Percentiles rank a stretch among this genome's conserved stretches.
phyloP scores from a whole-genome alignment of 176 grass and related monocot species.

The Eragrostis curvula region DNA sequence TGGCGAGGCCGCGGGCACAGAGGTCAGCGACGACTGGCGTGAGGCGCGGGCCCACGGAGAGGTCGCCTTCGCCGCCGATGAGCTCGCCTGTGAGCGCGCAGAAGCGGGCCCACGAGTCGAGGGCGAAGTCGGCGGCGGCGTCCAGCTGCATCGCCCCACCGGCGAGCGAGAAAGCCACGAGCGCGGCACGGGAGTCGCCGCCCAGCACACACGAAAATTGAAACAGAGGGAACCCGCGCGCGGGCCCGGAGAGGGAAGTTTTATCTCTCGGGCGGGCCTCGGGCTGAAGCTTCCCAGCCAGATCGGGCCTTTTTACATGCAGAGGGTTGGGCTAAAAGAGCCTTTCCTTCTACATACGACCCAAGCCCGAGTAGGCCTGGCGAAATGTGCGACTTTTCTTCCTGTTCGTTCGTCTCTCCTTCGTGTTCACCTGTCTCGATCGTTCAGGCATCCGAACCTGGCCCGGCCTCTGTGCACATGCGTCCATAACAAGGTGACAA shows the following conservation, averaged over 20 bases:
- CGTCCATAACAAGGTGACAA: conserved; percentile 13
- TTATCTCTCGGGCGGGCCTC: neutral
- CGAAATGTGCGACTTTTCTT: no score
- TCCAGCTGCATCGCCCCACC: conserved; percentile 44
- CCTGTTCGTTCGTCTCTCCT: no score
- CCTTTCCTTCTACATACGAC: no score
- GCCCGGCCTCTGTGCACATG: neutral
- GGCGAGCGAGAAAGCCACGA: neutral
- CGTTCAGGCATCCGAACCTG: no score
- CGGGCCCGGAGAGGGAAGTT: no score
- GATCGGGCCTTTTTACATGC: neutral
- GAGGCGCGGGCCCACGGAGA: conserved; percentile 50
- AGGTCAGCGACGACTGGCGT: conserved; percentile 51
- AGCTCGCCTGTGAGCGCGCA: conserved; percentile 58
- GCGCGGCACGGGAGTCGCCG: no score
- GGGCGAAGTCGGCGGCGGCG: conserved; percentile 52
- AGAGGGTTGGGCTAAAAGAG: no score
- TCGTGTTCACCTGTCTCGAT: no score
- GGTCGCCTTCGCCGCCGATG: conserved; percentile 46
- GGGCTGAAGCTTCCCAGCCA: no score
- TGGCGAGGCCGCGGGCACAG: conserved; percentile 61
- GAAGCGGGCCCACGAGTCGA: conserved; percentile 68
- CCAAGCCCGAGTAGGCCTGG: no score
- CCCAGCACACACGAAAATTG: no score
- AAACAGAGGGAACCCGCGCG: no score